Conservation (phyloP, 208 protist genomes). For the Leishmania major region DNA sequence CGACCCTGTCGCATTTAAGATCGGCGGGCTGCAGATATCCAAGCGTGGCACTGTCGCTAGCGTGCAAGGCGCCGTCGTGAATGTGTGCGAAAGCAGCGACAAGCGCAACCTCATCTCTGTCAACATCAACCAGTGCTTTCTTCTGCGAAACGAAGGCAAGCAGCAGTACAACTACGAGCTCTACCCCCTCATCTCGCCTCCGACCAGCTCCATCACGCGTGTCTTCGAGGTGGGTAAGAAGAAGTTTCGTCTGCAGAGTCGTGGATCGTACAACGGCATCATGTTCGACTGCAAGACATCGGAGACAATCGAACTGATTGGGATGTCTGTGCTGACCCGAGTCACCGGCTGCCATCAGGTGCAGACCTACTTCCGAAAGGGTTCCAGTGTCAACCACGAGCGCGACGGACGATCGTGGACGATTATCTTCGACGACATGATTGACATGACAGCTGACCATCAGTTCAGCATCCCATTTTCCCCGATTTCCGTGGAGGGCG, state of each 20-base stretch:
- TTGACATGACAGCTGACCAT: constrained; percentile 67
- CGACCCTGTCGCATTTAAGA: constrained; percentile 60
- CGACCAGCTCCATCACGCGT: constrained; percentile 59
- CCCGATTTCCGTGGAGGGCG: constrained; percentile 57
- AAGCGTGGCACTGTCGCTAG: constrained; percentile 63
- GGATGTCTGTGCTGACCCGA: constrained; percentile 70
- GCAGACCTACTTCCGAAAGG: constrained; percentile 87
- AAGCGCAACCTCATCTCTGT: constrained; percentile 58
- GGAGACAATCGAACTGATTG: constrained; percentile 72
- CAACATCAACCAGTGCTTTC: constrained; percentile 59
- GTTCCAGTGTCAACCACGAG: constrained; percentile 67
- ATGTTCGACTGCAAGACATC: constrained; percentile 89
- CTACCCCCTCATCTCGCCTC: constrained; percentile 68
- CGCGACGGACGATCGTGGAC: constrained; percentile 69
- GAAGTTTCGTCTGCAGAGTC: constrained; percentile 69
- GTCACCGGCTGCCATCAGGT: constrained; percentile 77
- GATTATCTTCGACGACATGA: constrained; percentile 69
- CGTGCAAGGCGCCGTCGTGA: constrained; percentile 36
- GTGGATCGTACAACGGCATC: constrained; percentile 88
- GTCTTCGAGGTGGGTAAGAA: constrained; percentile 87
- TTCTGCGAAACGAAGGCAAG: constrained; percentile 75
- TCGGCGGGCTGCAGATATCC: constrained; percentile 52
- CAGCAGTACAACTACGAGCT: constrained; percentile 37
- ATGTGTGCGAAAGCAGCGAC: constrained; percentile 64
- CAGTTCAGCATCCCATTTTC: constrained; percentile 73